Evolutionary conservation across 257 asterid species (phyloP), one percentile per base, ranked within the genome.

Genomic region (Solanum infundibuliforme): DNA sequence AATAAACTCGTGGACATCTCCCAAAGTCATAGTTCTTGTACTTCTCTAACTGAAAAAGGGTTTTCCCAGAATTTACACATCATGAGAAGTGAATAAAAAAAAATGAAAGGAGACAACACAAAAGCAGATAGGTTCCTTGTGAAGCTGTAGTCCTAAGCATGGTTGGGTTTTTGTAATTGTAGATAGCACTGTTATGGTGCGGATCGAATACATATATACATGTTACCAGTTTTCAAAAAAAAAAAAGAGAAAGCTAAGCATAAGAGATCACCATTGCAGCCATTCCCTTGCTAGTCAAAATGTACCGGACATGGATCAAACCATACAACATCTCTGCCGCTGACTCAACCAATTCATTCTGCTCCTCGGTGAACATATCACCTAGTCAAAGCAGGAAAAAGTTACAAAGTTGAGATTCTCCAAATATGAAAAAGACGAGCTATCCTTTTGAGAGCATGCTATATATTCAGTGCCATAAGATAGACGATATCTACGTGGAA

Each of bases 301-400:
- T 95, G 93, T 94, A 95, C 20, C 99, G 92, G 39, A 94, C 97
- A 89, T 96, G 98, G 92, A 96, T 96, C 87, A 96, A 94, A 68
- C 99, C 98, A 74, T 96, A 96, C 86, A 96, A 93, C 99, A 95
- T 96, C 94, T 96, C 98, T 3, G 99, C 99, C 52, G 99, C 98
- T 66, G 98, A 95, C 93, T 97, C 99, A 87, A 97, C 95, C 93
- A 97, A 88, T 87, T 96, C 99, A 91, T 96, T 96, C 91, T 96
- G 99, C 87, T 95, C 98, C 92, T 96, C 98, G 6, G 98, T 93
- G 88, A 94, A 94, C 94, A 91, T 94, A 87, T 97, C 99, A 90
- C 98, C 99, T 97, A 88, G 29, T 25, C 87, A 39, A 87, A 83
- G 87, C 81, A 85, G 62, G 85, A 58, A 86, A 86, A 85, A 20